phyloP scores from a whole-genome alignment of 306 rosid species.

The Vigna nakashimae region DNA sequence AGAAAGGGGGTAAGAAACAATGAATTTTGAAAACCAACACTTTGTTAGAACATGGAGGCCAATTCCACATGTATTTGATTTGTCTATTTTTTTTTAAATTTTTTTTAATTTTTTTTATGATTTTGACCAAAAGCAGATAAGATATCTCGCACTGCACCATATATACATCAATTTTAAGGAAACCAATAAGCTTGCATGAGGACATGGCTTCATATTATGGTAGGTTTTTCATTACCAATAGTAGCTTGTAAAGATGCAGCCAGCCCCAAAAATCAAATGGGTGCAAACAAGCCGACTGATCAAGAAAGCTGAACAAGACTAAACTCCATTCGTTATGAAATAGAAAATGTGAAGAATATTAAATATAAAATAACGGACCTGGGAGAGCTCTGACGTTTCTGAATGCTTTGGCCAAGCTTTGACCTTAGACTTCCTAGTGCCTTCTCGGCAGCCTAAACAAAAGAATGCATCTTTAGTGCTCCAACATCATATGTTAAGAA shows the following conservation, averaged over 20 bases:
- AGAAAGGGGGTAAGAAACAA: neutral
- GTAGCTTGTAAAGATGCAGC: slow-evolving; percentile 17
- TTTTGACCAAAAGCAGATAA: slow-evolving; percentile 14
- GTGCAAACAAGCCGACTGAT: slow-evolving; percentile 22
- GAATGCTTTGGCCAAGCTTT: slow-evolving; percentile 60
- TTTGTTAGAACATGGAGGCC: slow-evolving; percentile 4
- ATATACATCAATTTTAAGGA: slow-evolving; percentile 11
- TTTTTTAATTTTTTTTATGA: neutral
- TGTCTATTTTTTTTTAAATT: neutral
- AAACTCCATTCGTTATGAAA: slow-evolving; percentile 7
- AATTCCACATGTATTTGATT: slow-evolving; percentile 15
- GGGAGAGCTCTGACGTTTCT: slow-evolving; percentile 80
- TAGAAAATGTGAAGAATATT: slow-evolving; percentile 17
- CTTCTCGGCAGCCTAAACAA: slow-evolving; percentile 83
- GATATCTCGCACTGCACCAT: neutral
- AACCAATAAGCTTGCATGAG: slow-evolving; percentile 16
- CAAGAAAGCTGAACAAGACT: slow-evolving; percentile 1
- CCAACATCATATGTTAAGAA: slow-evolving; percentile 34
- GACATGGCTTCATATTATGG: neutral
- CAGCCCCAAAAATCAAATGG: neutral
- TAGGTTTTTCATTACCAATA: slow-evolving; percentile 4
- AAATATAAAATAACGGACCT: slow-evolving; percentile 57
- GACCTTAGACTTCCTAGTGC: slow-evolving; percentile 84
- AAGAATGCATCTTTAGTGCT: slow-evolving; percentile 36
- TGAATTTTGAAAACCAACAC: neutral